Base-by-base conservation (phyloP, 176 grass and related monocot species). In the Zoysia japonica region DNA sequence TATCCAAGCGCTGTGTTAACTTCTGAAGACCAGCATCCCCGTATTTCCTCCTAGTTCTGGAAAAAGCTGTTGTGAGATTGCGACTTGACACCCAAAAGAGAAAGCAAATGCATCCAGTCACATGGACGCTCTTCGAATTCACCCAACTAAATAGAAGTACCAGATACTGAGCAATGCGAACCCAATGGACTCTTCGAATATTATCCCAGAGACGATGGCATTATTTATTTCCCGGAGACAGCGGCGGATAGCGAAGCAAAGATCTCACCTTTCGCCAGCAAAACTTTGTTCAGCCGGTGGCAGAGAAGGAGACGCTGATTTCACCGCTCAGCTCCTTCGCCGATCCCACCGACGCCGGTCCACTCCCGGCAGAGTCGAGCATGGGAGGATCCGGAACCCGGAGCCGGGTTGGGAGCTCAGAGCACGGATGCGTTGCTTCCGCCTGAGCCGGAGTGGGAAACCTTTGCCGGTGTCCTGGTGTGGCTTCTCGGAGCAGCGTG, bases 401-500 rank as follows among this genome's bases (percentile, higher is more conserved):
- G 78, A 49, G 43, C 49, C 20, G 56, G 11, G 11, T 14, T 77
- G 51, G 67, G 82, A 80, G 63, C 47, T 53, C 10, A 74, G 75
- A 20, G 80, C 65, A 39, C 11, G 7, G 11, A 66, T 66, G 67
- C 13, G 50, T 41, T 46, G 37, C 4, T 38, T 51, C 11, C 46
- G 36, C 35, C 55, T 51, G 47, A 45, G 46, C 3, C 28, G 28
- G 28, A 28, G 28, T 28, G 28, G 28, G 28, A 28, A 28, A 28
- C 28, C 28, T 28, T 28, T 28, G 68, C 9, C 7, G 85, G 20
- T 40, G 55, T 51, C 9, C 51, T 53, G 41, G 17, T 16, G 2
- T 16, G 2, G 43, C 47, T 72, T 37, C 37, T 36, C 65, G 36
- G 16, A 54, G 81, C 68, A 52, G 74, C 75, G 86, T 73, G 68